These are phyloP conservation scores for Colletotrichum sp. DNA, from an alignment of 2,329 filamentous ascomycete genomes.

Conservation along the genomic window DNA sequence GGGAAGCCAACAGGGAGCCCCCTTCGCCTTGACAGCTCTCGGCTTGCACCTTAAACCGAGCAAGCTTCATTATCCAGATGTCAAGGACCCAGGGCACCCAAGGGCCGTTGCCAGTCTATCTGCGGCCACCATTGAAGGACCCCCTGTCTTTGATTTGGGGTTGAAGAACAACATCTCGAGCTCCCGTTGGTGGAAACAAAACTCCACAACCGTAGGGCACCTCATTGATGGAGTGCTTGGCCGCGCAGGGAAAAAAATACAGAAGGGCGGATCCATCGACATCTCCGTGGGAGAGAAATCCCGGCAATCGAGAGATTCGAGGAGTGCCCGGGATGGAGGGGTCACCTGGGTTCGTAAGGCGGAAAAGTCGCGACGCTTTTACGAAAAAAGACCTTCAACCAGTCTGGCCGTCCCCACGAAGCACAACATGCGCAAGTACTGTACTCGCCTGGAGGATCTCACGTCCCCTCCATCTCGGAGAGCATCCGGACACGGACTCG, in stretches of 20 bases:
- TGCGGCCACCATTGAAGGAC: not conserved
- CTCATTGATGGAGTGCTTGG: conserved; percentile 12
- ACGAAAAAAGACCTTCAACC: not conserved
- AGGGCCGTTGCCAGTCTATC: not conserved
- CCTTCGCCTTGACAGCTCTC: not conserved
- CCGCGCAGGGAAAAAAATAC: not conserved
- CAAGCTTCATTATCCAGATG: not conserved
- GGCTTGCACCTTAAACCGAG: not conserved
- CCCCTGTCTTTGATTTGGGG: not conserved
- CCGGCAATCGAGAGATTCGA: conserved; percentile 15
- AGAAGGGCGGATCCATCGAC: not conserved
- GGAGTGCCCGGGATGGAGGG: not conserved
- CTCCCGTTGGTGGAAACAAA: conserved; percentile 18
- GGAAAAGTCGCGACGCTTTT: not conserved
- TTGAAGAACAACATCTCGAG: not conserved
- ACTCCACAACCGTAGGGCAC: conserved; percentile 1
- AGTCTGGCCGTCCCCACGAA: not conserved
- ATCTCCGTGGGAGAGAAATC: conserved; percentile 11
- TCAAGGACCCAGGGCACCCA: not conserved
- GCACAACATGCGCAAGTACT: not conserved
- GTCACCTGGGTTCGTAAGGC: not conserved
- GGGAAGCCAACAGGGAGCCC: not conserved
- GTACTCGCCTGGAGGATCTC: not conserved
- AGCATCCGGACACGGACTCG: conserved; percentile 1
- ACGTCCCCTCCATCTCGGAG: not conserved